These are phyloP conservation scores for Singerocomus rubriflavus DNA, from an alignment of 1,284 basidiomycete species.

Conservation along the genomic window DNA sequence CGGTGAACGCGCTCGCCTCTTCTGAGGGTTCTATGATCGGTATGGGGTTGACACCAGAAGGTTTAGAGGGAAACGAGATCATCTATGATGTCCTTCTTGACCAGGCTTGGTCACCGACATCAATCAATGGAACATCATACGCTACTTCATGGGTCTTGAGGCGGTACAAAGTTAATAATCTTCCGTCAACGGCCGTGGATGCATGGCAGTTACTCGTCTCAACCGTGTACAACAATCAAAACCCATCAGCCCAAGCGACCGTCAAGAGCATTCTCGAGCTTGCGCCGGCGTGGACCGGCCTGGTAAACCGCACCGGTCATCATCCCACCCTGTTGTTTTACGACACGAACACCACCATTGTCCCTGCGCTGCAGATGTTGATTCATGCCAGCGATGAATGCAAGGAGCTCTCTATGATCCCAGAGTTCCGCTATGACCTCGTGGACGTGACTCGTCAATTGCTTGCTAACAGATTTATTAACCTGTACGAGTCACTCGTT, in stretches of 20 bases:
- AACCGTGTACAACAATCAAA: conserved; percentile 40
- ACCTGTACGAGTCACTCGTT: conserved; percentile 34
- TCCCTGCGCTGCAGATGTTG: conserved; percentile 37
- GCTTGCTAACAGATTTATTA: conserved; percentile 40
- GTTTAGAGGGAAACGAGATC: conserved; percentile 45
- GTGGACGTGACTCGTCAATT: conserved; percentile 43
- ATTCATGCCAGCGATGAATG: conserved; percentile 29
- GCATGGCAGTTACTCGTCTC: conserved; percentile 40
- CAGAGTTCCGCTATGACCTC: conserved; percentile 42
- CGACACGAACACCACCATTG: conserved; percentile 37
- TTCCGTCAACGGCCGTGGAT: conserved; percentile 28
- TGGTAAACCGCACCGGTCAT: conserved; percentile 35
- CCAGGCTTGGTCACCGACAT: conserved; percentile 39
- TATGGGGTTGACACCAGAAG: conserved; percentile 42
- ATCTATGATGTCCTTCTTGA: conserved; percentile 43
- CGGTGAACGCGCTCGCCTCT: conserved; percentile 32
- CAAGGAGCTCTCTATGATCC: conserved; percentile 21
- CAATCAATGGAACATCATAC: conserved; percentile 34
- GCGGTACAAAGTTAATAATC: conserved; percentile 32
- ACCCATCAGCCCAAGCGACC: conserved; percentile 35
- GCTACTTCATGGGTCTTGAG: conserved; percentile 36
- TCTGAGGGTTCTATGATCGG: conserved; percentile 38
- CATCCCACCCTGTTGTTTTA: conserved; percentile 39
- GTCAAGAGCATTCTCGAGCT: conserved; percentile 43
- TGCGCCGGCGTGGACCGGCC: conserved; percentile 33